Percentiles rank a stretch among this genome's conserved stretches.
These are phyloP conservation scores for Lenwebbia sp. DNA, from an alignment of 345 rosid genomes.

Conservation along the genomic window DNA sequence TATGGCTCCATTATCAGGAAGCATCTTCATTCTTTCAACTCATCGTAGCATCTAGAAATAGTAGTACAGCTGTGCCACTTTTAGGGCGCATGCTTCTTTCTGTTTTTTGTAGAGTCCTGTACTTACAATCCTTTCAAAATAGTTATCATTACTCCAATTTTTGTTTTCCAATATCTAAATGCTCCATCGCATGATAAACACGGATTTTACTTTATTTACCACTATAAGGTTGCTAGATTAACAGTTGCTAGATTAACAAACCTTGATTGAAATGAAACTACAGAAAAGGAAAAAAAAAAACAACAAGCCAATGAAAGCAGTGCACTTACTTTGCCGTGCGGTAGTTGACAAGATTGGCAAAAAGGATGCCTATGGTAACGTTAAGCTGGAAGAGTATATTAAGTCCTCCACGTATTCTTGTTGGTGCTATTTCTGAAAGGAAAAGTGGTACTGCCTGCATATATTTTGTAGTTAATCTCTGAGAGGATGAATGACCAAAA, in stretches of 20 bases:
- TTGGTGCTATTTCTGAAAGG: constrained; percentile 94
- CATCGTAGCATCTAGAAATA: not conserved
- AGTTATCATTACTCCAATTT: not conserved
- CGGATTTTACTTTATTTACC: not conserved
- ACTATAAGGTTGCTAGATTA: not conserved
- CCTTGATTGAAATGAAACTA: not conserved
- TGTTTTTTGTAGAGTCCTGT: not conserved
- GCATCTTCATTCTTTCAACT: not conserved
- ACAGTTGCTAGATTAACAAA: not conserved
- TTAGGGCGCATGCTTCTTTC: not conserved
- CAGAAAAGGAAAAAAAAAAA: not conserved
- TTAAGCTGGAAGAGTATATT: constrained; percentile 94
- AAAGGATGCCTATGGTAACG: constrained; percentile 86
- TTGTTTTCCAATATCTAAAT: not conserved
- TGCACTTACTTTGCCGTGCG: constrained; percentile 75
- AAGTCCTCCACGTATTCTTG: constrained; percentile 83
- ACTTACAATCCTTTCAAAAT: not conserved
- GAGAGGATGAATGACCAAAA: not conserved
- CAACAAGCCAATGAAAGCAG: not conserved
- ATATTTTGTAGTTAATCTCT: not conserved
- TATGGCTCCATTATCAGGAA: not conserved
- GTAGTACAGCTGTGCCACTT: not conserved
- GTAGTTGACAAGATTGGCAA: constrained; percentile 84
- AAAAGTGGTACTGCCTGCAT: constrained; percentile 85
- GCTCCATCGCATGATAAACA: not conserved